Evolutionary conservation across 1,284 basidiomycete genomes (phyloP).

Genomic region (Cutaneotrichosporon dermatis): DNA sequence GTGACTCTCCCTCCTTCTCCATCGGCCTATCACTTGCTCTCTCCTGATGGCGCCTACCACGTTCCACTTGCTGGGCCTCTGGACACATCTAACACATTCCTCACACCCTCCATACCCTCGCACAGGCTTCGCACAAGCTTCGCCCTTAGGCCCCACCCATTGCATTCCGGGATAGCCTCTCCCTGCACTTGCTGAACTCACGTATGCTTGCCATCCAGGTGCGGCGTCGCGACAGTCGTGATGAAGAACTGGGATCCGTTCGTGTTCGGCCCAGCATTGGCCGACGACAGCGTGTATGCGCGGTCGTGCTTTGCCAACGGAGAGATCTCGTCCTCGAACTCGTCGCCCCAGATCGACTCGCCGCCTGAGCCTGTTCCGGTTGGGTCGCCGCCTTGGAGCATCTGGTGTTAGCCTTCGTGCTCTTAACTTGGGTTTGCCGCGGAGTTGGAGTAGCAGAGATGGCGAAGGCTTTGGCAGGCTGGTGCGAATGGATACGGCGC

Average conservation of each 20-base stretch:
- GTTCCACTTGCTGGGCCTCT: no score
- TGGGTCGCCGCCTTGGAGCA: slow-evolving; percentile 98
- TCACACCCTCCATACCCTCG: neutral
- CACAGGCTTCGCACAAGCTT: neutral
- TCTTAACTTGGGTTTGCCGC: no score
- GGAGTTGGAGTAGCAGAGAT: no score
- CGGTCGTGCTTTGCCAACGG: slow-evolving; percentile 85
- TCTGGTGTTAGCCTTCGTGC: slow-evolving; percentile 48
- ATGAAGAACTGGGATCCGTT: slow-evolving; percentile 96
- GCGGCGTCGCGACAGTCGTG: slow-evolving; percentile 90
- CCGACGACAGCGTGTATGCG: slow-evolving; percentile 98
- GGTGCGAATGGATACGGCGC: neutral
- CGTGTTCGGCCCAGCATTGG: slow-evolving; percentile 80
- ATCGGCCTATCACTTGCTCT: neutral
- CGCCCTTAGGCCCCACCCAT: no score
- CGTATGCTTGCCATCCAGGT: slow-evolving; percentile 65
- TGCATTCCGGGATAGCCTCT: no score
- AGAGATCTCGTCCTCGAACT: slow-evolving; percentile 94
- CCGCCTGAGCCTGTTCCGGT: slow-evolving; percentile 76
- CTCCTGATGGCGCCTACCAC: no score
- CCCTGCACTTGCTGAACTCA: slow-evolving; percentile 29
- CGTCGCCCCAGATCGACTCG: slow-evolving; percentile 84
- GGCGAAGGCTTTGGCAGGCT: no score
- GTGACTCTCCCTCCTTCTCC: neutral
- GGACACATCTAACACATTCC: no score